A percentile compares a stretch with the other conserved stretches of the same genome.
phyloP scores from a whole-genome alignment of 139 green algal species.

The Nannochloris sp. region DNA sequence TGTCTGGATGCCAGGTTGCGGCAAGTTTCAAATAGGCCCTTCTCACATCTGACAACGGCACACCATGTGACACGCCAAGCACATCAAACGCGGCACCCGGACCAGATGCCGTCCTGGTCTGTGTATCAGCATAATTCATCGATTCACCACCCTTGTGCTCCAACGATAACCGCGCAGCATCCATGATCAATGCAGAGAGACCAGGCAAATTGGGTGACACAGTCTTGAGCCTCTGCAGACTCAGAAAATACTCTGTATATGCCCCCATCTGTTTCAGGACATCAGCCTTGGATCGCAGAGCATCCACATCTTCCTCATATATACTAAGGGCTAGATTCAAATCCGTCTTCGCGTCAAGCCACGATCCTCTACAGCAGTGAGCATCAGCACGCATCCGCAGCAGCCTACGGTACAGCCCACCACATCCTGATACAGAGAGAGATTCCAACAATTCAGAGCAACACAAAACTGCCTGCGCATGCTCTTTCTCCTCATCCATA shows the following conservation, averaged over 20 bases:
- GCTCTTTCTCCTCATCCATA: conserved; percentile 17
- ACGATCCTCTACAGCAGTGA: not conserved
- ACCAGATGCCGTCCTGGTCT: not conserved
- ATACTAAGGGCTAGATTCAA: conserved; percentile 7
- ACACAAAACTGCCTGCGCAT: not conserved
- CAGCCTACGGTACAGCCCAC: conserved; percentile 15
- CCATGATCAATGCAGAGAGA: conserved; percentile 25
- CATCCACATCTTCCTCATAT: conserved; percentile 5
- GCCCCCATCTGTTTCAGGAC: conserved; percentile 11
- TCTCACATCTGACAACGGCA: conserved; percentile 20
- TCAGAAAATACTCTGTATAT: conserved; percentile 26
- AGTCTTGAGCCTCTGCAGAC: conserved; percentile 25
- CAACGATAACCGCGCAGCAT: conserved; percentile 24
- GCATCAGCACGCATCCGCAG: conserved; percentile 22
- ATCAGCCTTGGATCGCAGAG: conserved; percentile 17
- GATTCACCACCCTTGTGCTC: too few species aligned
- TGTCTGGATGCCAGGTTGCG: conserved; percentile 42
- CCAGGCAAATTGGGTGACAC: conserved; percentile 15
- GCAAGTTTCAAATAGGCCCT: conserved; percentile 40
- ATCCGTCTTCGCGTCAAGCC: conserved; percentile 14
- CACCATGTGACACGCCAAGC: conserved; percentile 10
- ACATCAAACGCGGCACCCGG: conserved; percentile 5
- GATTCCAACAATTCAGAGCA: conserved; percentile 12
- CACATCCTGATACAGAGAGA: conserved; percentile 11
- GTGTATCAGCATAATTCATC: not conserved